Evolutionary conservation across 192 early-diverging fungal genomes (phyloP).

Genomic region (Coemansia sp.): DNA sequence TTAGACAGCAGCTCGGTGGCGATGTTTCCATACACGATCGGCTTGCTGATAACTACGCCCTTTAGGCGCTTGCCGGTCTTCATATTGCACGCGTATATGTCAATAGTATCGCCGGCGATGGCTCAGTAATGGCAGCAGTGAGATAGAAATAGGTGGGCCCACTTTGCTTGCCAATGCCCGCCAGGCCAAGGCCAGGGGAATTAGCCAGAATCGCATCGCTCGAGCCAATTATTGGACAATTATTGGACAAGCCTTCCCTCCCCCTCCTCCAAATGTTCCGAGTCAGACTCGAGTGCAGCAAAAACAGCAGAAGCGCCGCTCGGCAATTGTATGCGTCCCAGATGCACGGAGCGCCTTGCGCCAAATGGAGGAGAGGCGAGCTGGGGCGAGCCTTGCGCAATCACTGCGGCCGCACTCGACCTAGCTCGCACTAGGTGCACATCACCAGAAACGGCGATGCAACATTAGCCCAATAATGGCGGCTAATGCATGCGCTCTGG

Average conservation of each 20-base stretch:
- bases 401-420: too few species aligned
- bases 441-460: too few species aligned
- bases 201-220: not conserved
- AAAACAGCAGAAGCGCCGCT: too few species aligned
- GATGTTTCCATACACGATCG: conserved; percentile 88
- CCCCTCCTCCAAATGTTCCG: too few species aligned
- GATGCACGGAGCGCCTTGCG: too few species aligned
- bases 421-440: too few species aligned
- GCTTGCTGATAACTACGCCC: conserved; percentile 69
- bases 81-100: conserved; percentile 9
- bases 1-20: conserved; percentile 69
- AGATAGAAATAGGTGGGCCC: not conserved
- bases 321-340: too few species aligned
- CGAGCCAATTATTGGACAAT: not conserved
- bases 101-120: not conserved
- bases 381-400: too few species aligned
- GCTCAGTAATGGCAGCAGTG: not conserved
- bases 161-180: too few species aligned
- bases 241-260: too few species aligned
- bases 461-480: not conserved
- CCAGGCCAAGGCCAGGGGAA: not conserved
- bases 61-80: conserved; percentile 56
- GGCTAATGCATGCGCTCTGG: not conserved
- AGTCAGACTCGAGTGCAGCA: too few species aligned
- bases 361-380: too few species aligned